Base-by-base conservation (phyloP, 1,139 yeast genomes). In the Sugiyamaella pinicola region DNA sequence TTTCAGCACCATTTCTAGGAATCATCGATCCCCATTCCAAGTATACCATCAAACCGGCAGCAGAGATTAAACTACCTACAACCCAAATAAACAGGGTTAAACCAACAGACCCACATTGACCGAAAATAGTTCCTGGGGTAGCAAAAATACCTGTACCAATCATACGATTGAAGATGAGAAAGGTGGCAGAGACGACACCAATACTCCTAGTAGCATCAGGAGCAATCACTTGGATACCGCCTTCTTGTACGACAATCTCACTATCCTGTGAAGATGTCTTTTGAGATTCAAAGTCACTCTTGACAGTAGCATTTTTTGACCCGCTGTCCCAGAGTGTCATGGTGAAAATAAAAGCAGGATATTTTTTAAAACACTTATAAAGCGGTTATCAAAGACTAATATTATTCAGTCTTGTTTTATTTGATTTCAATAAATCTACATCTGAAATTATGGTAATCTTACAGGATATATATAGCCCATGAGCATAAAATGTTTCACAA, bases 141-240 rank as follows among this genome's bases (percentile, higher is more conserved):
- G 93, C 84, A 68, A 88, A 88, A 50, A 88, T 86, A 67, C 96
- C 96, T 8, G 95, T 87, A 59, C 96, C 96, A 61, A 88, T 77
- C 84, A 87, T 87, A 68, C 95, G 77, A 68, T 87, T 87, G 63
- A 87, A 76, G 68, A 86, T 83, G 51, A 87, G 73, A 64, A 84
- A 84, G 24, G 83, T 76, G 47, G 89, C 87, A 2, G 89, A 83
- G n/a, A 80, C 55, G 34, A 79, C 68, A n/a, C 93, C 91, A 51
- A 85, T 76, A 54, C 77, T 78, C 34, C 52, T 56, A 35, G 53
- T 38, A 21, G 41, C 38, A 13, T 47, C 26, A n/a, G 56, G 55
- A n/a, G 52, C 56, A 35, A 42, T 48, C 6, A 50, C 49, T 15
- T 47, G 47, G 29, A 48, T 43, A 1, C 43, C 43, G 2, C 43